Evolutionary conservation across 768 basidiomycete genomes (phyloP).

Genomic region (Hygrocybe coccinea): DNA sequence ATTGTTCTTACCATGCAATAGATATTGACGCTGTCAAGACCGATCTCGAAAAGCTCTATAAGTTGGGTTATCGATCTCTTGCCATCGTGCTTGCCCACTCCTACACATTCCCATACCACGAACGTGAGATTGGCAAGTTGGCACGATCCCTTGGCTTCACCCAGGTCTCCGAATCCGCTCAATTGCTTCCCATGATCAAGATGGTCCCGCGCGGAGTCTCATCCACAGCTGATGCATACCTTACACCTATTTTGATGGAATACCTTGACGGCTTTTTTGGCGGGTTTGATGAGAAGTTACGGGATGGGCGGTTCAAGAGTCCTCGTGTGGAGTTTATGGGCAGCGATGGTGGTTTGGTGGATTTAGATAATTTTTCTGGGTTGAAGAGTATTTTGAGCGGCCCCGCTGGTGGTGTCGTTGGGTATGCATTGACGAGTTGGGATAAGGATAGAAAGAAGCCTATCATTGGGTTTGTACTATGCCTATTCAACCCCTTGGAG

Average conservation of each 20-base stretch:
- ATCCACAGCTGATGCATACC: constrained; percentile 91
- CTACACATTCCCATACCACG: constrained; percentile 87
- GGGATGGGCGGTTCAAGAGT: constrained; percentile 51
- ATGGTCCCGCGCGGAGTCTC: constrained; percentile 91
- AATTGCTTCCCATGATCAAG: constrained; percentile 91
- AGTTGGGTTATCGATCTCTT: constrained; percentile 79
- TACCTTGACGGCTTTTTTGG: constrained; percentile 90
- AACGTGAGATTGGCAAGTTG: constrained; percentile 61
- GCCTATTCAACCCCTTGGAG: background rate
- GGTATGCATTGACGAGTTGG: constrained; percentile 91
- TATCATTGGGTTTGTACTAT: constrained; percentile 68
- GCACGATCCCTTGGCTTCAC: constrained; percentile 82
- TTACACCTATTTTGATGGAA: constrained; percentile 78
- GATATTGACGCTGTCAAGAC: constrained; percentile 50
- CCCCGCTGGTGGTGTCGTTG: constrained; percentile 94
- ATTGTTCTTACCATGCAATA: constrained; percentile 19
- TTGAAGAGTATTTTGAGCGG: constrained; percentile 90
- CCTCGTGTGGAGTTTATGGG: constrained; percentile 94
- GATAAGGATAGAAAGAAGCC: constrained; percentile 64
- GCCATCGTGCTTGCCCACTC: constrained; percentile 91
- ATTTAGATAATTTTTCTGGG: constrained; percentile 81
- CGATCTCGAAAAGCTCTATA: constrained; percentile 68
- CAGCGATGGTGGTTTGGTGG: constrained; percentile 82
- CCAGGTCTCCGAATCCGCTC: constrained; percentile 84
- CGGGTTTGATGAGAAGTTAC: constrained; percentile 76